Conservation (phyloP, 1,284 basidiomycete genomes). For the Apiotrichum gamsii region DNA sequence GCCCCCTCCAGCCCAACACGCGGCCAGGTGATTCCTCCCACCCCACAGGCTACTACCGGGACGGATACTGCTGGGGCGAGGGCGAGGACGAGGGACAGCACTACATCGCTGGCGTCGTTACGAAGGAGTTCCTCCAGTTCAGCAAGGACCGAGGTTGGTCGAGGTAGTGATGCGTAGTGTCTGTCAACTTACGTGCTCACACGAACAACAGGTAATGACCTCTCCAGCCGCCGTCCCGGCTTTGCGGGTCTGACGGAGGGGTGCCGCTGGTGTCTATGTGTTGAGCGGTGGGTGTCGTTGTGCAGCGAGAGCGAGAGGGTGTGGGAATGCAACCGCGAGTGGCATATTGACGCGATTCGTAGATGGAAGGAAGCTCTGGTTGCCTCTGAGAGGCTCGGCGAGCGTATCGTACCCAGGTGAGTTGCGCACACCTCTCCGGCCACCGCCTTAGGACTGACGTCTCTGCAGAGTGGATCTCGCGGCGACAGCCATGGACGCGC, state of each 20-base stretch:
- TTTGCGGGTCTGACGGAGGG: slow-evolving; percentile 41
- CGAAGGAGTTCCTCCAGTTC: slow-evolving; percentile 41
- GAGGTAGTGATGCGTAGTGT: neutral
- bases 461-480: slow-evolving; percentile 34
- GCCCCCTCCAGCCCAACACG: slow-evolving; percentile 35
- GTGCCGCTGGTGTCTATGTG: slow-evolving; percentile 46
- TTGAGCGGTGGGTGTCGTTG: slow-evolving; percentile 25
- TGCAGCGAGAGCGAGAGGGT: too few relatives aligned
- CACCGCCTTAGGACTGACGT: slow-evolving; percentile 1
- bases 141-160: slow-evolving; percentile 36
- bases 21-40: slow-evolving; percentile 28
- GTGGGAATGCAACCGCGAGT: too few relatives aligned
- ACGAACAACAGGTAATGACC: slow-evolving; percentile 39
- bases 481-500: slow-evolving; percentile 35
- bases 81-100: slow-evolving; percentile 36
- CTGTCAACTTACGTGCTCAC: neutral
- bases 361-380: slow-evolving; percentile 46
- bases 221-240: slow-evolving; percentile 30
- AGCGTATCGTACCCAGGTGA: slow-evolving; percentile 38
- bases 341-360: neutral
- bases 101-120: slow-evolving; percentile 39
- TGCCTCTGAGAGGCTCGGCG: slow-evolving; percentile 36
- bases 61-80: slow-evolving; percentile 41
- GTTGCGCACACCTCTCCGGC: too few relatives aligned
- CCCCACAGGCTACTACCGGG: slow-evolving; percentile 39